Evolutionary conservation across 148 eudicot species (phyloP), one percentile per base, ranked within the genome.

Genomic region (Chenopodium quinoa): DNA sequence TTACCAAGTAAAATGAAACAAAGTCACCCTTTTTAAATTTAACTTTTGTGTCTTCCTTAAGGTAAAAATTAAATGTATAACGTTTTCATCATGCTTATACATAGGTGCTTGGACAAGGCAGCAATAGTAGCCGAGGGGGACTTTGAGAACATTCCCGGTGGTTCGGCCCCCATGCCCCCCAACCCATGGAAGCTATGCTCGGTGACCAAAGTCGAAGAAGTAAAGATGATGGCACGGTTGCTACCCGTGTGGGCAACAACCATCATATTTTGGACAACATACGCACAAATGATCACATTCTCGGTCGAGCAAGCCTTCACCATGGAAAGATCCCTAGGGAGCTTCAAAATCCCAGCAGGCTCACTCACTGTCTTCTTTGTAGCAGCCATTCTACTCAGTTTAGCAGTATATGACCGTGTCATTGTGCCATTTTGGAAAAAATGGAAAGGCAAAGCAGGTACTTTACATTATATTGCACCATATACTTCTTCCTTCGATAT

Each of bases 231-330:
- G 93, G 82, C 79, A 4, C 84, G 87, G 79, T 81, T 94, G 70
- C 76, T 94, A 25, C 98, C 98, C 9, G 78, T 91, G 7, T 94
- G 98, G 98, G 97, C 94, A 2, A 94, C 98, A 78, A 92, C 97
- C 17, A 94, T 94, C 37, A 80, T 94, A 56, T 94, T 92, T 67
- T 94, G 96, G 97, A 91, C 96, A 60, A 80, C 89, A 1, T 91
- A 94, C 82, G 97, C 98, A 0, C 97, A 94, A 75, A 91, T 94
- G 94, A 94, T 91, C 77, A 91, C 98, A 2, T 94, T 92, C 82
- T 89, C 98, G 1, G 94, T 94, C 0, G 89, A 88, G 31, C 98
- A 94, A 88, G 98, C 98, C 0, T 81, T 93, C 4, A 91, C 94
- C 48, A 89, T 94, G 98, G 86, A 90, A 1, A 87, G 97, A 68